These are phyloP conservation scores for Ormosia emarginata DNA, from an alignment of 306 rosid species.

Conservation along the genomic window DNA sequence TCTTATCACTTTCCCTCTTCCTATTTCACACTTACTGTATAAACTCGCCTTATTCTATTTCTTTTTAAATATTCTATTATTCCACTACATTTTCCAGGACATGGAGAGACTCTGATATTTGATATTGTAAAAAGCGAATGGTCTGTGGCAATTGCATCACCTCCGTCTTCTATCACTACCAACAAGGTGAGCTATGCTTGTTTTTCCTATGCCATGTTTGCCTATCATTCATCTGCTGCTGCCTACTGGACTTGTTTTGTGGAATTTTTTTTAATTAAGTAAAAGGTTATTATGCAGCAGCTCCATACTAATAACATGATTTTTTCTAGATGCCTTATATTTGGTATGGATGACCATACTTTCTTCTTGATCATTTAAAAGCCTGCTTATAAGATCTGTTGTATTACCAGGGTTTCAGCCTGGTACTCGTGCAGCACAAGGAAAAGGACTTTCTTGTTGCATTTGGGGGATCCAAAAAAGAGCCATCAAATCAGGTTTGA, in stretches of 20 bases:
- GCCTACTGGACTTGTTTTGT: neutral
- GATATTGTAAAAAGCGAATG: slow-evolving; percentile 75
- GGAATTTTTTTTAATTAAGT: neutral
- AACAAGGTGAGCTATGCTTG: slow-evolving; percentile 37
- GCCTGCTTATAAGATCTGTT: slow-evolving; percentile 5
- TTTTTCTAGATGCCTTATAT: slow-evolving; percentile 15
- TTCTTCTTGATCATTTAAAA: neutral
- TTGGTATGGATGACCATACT: slow-evolving; percentile 1
- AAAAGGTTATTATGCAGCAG: neutral
- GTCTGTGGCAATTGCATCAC: slow-evolving; percentile 64
- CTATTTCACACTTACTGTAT: neutral
- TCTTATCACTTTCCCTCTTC: neutral
- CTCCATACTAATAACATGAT: neutral
- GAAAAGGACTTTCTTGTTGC: slow-evolving; percentile 93
- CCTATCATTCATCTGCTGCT: neutral
- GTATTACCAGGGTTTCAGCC: slow-evolving; percentile 79
- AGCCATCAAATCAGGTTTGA: slow-evolving; percentile 86
- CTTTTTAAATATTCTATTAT: neutral
- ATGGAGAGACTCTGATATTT: slow-evolving; percentile 78
- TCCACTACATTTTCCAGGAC: slow-evolving; percentile 45
- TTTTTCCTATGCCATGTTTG: neutral
- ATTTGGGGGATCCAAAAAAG: slow-evolving; percentile 94
- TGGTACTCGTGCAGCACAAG: slow-evolving; percentile 73
- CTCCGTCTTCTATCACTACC: slow-evolving; percentile 76
- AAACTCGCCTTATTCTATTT: neutral